phyloP scores from a whole-genome alignment of 768 basidiomycete species.

The Gloeophyllum trabeum region DNA sequence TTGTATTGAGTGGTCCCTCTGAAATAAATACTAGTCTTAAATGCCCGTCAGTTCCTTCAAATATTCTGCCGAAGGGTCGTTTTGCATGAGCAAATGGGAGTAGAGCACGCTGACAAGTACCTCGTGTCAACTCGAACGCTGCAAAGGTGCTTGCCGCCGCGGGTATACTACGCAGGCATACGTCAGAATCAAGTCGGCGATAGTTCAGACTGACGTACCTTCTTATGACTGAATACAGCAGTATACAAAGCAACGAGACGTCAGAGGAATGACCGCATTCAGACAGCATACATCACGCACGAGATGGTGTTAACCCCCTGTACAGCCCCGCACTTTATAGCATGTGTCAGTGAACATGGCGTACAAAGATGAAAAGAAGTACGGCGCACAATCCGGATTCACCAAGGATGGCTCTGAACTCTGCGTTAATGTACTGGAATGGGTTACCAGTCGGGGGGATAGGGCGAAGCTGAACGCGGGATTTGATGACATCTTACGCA shows the following conservation, averaged over 20 bases:
- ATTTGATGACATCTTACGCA: slow-evolving; percentile 78
- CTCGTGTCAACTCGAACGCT: slow-evolving; percentile 76
- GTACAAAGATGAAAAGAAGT: background rate
- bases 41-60: background rate
- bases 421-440: slow-evolving; percentile 63
- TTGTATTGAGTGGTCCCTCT: too few relatives aligned
- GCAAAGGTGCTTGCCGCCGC: slow-evolving; percentile 88
- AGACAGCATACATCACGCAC: slow-evolving; percentile 35
- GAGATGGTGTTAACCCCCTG: slow-evolving; percentile 64
- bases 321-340: slow-evolving; percentile 48
- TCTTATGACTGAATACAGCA: too few relatives aligned
- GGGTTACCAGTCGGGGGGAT: slow-evolving; percentile 67
- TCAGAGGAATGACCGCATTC: too few relatives aligned
- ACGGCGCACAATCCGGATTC: slow-evolving; percentile 63
- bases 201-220: background rate
- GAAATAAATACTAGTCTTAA: too few relatives aligned
- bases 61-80: background rate
- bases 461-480: slow-evolving; percentile 70
- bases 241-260: too few relatives aligned
- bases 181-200: background rate
- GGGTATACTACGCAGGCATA: slow-evolving; percentile 50
- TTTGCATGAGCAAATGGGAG: background rate
- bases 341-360: background rate
- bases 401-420: slow-evolving; percentile 51
- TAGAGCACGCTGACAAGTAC: slow-evolving; percentile 17